Conservation (phyloP, 345 rosid genomes). For the Arabis alpina region DNA sequence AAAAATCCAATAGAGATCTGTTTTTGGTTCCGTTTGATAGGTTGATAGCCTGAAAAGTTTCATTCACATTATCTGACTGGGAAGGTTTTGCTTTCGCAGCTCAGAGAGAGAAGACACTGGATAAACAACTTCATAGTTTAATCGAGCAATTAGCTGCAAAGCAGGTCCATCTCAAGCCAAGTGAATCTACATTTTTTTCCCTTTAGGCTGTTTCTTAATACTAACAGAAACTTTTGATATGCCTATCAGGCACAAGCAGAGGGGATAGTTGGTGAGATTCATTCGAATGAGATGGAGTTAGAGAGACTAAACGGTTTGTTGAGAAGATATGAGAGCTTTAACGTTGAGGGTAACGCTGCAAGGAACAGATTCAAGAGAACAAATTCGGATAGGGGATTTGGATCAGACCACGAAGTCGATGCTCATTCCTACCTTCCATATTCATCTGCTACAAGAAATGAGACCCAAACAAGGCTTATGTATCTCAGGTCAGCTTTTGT, state of each 20-base stretch:
- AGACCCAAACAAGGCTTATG: constrained; percentile 68
- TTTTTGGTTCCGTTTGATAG: neutral
- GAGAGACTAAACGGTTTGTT: constrained; percentile 71
- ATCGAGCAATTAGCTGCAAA: constrained; percentile 91
- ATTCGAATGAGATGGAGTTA: constrained; percentile 70
- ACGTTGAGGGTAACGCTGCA: constrained; percentile 58
- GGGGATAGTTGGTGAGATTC: constrained; percentile 75
- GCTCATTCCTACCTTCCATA: constrained; percentile 61
- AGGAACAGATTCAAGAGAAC: constrained; percentile 76
- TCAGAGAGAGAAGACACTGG: constrained; percentile 90
- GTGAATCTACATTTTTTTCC: neutral
- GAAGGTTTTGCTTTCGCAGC: constrained; percentile 49
- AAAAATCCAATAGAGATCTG: neutral
- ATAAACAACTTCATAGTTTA: constrained; percentile 86
- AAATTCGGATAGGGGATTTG: constrained; percentile 58
- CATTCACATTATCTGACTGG: constrained; percentile 12
- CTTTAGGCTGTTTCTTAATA: constrained; percentile 8
- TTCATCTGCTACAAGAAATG: constrained; percentile 55
- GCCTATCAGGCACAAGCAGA: constrained; percentile 83
- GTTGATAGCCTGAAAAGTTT: constrained; percentile 21
- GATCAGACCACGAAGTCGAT: constrained; percentile 57
- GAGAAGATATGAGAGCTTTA: constrained; percentile 61
- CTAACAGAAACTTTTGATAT: constrained; percentile 9
- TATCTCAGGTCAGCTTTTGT: constrained; percentile 88
- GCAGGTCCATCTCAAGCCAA: constrained; percentile 58